phyloP scores from a whole-genome alignment of 2,329 filamentous ascomycete genomes.

The Orbilia ellipsospora region DNA sequence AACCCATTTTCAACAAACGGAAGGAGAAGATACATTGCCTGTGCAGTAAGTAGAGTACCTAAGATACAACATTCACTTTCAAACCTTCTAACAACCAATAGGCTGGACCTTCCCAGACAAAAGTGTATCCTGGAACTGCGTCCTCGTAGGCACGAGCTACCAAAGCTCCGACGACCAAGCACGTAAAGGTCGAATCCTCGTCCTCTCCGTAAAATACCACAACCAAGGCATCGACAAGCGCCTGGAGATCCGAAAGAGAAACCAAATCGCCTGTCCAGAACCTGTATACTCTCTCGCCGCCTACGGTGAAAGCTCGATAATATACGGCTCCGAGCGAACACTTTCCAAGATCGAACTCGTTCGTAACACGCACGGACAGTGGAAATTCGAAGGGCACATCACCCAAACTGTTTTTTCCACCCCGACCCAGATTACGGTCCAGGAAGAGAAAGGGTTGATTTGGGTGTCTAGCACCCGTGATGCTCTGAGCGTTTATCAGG shows the following conservation, averaged over 20 bases:
- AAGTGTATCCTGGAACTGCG: conserved; percentile 52
- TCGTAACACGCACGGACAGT: conserved; percentile 23
- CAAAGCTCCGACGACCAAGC: conserved; percentile 43
- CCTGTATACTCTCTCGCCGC: conserved; percentile 59
- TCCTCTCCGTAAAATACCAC: conserved; percentile 54
- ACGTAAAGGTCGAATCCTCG: conserved; percentile 57
- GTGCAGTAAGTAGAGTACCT: conserved; percentile 52
- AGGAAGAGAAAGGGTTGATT: conserved; percentile 14
- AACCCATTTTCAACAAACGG: conserved; percentile 58
- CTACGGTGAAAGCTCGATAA: conserved; percentile 55
- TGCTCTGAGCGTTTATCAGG: conserved; percentile 26
- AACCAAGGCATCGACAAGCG: conserved; percentile 9
- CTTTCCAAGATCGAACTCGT: conserved; percentile 39
- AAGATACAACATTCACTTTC: background rate
- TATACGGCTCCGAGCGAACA: conserved; percentile 34
- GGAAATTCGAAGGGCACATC: conserved; percentile 40
- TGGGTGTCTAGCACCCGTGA: conserved; percentile 42
- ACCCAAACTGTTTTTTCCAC: conserved; percentile 24
- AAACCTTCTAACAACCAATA: background rate
- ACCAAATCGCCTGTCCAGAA: conserved; percentile 57
- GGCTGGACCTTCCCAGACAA: conserved; percentile 46
- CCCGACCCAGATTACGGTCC: conserved; percentile 37
- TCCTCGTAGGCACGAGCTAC: conserved; percentile 58
- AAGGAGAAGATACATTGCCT: conserved; percentile 59
- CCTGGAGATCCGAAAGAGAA: conserved; percentile 57